Evolutionary conservation across 371 early-diverging fungal species (phyloP).

Genomic region (Quaeritorhiza haematococci): DNA sequence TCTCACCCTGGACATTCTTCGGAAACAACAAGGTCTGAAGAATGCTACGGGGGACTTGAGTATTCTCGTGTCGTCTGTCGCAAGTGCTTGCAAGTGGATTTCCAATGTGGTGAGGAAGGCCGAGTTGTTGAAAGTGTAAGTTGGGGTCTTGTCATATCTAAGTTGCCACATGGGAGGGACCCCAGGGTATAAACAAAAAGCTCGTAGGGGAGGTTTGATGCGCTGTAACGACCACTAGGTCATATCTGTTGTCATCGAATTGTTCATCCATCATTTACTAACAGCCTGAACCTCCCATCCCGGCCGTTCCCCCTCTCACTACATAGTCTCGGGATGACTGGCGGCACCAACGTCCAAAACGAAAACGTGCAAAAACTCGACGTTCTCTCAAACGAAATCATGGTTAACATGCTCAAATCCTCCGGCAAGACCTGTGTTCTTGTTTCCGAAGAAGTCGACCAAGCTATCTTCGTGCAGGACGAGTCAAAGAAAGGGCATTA

Average conservation of each 20-base stretch:
- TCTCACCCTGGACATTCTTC: conserved; percentile 88
- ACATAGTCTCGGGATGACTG: conserved; percentile 81
- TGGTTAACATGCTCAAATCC: conserved; percentile 87
- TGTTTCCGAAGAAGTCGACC: conserved; percentile 95
- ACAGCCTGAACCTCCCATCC: too few relatives aligned
- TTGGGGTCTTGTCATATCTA: too few relatives aligned
- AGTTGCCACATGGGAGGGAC: too few relatives aligned
- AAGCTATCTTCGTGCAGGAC: conserved; percentile 79
- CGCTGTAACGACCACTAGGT: too few relatives aligned
- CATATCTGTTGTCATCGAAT: too few relatives aligned
- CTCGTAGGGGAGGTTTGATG: too few relatives aligned
- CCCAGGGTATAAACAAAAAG: too few relatives aligned
- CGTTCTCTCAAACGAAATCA: conserved; percentile 94
- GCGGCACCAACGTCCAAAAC: conserved; percentile 84
- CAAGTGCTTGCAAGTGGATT: conserved; percentile 95
- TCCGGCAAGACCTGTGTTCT: conserved; percentile 87
- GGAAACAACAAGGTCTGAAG: conserved; percentile 72
- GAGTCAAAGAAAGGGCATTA: conserved; percentile 77
- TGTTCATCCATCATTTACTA: too few relatives aligned
- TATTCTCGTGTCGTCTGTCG: conserved; percentile 82
- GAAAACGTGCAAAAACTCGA: conserved; percentile 97
- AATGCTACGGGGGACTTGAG: conserved; percentile 94
- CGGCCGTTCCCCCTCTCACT: not conserved
- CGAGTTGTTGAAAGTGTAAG: conserved; percentile 89
- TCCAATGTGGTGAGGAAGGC: conserved; percentile 94